Conservation (phyloP, 2,329 filamentous ascomycete genomes). For the Raffaelea deltoideospora region DNA sequence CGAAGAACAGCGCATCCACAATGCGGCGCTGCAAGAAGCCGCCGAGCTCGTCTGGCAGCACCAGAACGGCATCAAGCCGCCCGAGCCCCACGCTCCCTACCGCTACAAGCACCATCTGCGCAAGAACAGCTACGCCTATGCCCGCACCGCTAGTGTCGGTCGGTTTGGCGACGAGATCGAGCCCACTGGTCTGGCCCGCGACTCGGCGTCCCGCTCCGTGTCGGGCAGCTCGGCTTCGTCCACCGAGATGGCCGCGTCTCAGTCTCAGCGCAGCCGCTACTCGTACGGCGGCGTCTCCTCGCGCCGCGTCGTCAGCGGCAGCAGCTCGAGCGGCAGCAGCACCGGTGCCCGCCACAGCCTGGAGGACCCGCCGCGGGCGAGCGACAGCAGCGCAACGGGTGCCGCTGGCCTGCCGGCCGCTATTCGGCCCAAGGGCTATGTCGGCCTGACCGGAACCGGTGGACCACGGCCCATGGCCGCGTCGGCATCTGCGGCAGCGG, state of each 20-base stretch:
- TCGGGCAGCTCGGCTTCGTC: conserved; percentile 35
- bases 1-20: conserved; percentile 48
- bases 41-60: conserved; percentile 69
- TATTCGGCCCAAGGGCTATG: conserved; percentile 22
- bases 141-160: conserved; percentile 44
- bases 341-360: conserved; percentile 17
- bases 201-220: conserved; percentile 26
- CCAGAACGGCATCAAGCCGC: conserved; percentile 39
- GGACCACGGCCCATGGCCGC: conserved; percentile 13
- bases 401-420: not conserved
- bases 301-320: conserved; percentile 7
- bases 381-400: conserved; percentile 1
- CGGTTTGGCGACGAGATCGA: conserved; percentile 30
- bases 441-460: conserved; percentile 20
- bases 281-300: conserved; percentile 17
- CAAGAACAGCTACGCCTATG: conserved; percentile 57
- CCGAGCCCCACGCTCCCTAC: conserved; percentile 48
- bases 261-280: conserved; percentile 17
- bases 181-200: conserved; percentile 29
- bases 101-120: conserved; percentile 54
- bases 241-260: conserved; percentile 24
- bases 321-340: conserved; percentile 12
- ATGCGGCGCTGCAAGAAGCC: conserved; percentile 60
- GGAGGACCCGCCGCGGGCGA: conserved; percentile 11
- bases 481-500: conserved; percentile 9